Evolutionary conservation across 192 early-diverging fungal species (phyloP).

Genomic region (Phlyctochytrium bullatum): DNA sequence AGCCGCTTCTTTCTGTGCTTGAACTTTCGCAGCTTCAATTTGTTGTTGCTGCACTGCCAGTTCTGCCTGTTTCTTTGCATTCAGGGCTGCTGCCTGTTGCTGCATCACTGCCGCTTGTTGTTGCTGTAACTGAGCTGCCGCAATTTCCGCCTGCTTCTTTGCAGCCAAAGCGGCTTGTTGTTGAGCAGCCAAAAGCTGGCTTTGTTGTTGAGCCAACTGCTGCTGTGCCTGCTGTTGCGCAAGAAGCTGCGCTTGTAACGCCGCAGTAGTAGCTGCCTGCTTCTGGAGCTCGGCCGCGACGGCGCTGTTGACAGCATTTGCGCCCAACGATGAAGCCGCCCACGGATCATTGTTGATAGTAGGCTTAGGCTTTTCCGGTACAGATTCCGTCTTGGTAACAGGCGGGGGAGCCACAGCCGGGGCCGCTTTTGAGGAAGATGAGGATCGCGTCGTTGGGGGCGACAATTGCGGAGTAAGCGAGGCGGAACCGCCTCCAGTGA

Average conservation of each 20-base stretch:
- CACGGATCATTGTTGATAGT: slow-evolving; percentile 28
- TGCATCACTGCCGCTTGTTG: slow-evolving; percentile 1
- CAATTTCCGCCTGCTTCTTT: slow-evolving; percentile 26
- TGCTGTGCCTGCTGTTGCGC: slow-evolving; percentile 2
- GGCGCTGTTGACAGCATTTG: not conserved
- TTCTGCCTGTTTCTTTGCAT: slow-evolving; percentile 15
- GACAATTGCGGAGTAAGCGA: not conserved
- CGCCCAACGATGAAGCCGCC: slow-evolving; percentile 6
- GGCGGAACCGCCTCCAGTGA: slow-evolving; percentile 8
- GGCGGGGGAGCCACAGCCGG: slow-evolving; percentile 3
- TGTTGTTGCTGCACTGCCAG: slow-evolving; percentile 15
- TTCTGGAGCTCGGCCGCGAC: slow-evolving; percentile 3
- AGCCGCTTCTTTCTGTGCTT: slow-evolving; percentile 19
- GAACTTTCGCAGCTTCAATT: slow-evolving; percentile 11
- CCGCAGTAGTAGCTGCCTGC: not conserved
- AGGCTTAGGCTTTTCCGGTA: not conserved
- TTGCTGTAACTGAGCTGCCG: slow-evolving; percentile 13
- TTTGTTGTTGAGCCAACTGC: slow-evolving; percentile 6
- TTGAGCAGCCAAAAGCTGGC: slow-evolving; percentile 18
- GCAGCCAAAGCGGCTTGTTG: slow-evolving; percentile 28
- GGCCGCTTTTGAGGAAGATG: slow-evolving; percentile 10
- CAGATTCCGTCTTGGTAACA: not conserved
- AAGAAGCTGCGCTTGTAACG: slow-evolving; percentile 2
- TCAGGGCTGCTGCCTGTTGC: slow-evolving; percentile 19
- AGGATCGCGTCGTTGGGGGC: not conserved